Evolutionary conservation across 805 yeast species (phyloP).

Genomic region (Candida piceae): DNA sequence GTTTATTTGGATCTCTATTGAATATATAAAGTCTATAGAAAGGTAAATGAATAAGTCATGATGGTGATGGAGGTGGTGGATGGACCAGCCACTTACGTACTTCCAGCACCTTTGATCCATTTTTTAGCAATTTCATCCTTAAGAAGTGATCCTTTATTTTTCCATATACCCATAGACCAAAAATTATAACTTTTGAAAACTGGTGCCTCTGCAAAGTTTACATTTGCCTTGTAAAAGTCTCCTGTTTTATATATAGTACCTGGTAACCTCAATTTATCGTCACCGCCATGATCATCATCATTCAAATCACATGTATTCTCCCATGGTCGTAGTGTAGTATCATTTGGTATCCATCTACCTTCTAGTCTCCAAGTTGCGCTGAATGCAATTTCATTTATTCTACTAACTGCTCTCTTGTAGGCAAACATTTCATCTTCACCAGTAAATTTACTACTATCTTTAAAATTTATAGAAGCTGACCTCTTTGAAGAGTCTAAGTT

Average conservation of each 20-base stretch:
- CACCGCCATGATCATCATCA: background rate
- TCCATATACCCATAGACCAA: conserved; percentile 69
- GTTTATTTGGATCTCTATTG: no score
- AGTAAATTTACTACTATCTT: conserved; percentile 52
- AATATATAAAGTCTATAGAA: no score
- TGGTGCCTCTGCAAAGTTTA: conserved; percentile 30
- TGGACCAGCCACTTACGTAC: background rate
- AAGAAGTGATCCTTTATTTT: conserved; percentile 38
- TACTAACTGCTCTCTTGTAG: conserved; percentile 61
- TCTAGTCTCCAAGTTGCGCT: conserved; percentile 41
- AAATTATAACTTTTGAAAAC: conserved; percentile 43
- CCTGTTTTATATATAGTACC: conserved; percentile 1
- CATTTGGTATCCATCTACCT: conserved; percentile 52
- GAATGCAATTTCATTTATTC: conserved; percentile 41
- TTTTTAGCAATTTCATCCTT: conserved; percentile 50
- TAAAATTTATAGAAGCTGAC: conserved; percentile 29
- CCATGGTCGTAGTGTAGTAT: conserved; percentile 53
- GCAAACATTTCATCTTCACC: conserved; percentile 79
- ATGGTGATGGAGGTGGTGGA: no score
- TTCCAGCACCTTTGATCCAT: conserved; percentile 45
- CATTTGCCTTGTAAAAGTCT: conserved; percentile 6
- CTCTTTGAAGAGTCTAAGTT: no score
- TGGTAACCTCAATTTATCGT: background rate
- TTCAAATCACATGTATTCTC: conserved; percentile 23
- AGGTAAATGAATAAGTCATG: no score